Base-by-base conservation (phyloP, 352 stramenopile genomes). In the Pythium phragmitis region DNA sequence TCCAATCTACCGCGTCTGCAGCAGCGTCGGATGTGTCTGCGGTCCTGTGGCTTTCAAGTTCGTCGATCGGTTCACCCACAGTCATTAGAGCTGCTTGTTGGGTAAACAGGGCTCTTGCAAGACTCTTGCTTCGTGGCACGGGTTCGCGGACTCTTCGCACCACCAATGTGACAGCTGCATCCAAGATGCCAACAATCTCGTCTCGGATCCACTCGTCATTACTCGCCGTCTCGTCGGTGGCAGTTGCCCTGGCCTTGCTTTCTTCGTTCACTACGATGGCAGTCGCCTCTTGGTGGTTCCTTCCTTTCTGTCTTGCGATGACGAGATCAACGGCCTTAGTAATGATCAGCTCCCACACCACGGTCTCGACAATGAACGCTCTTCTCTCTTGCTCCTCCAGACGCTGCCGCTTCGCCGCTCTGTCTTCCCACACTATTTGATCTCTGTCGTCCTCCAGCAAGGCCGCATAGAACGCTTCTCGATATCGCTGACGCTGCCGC, bases 391-490 rank as follows among this genome's bases (percentile, higher is more conserved):
- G 28, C n/a, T 59, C 59, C 30, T 39, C 7, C 13, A 26, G 1
- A 17, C 49, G 48, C 1, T 28, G 37, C 5, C 16, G 16, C 4
- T 26, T 30, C 3, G 19, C 33, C 3, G 26, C 52, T 5, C 13
- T 21, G 9, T 68, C 62, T 36, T 68, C 62, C 23, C 12, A 21
- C 5, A 6, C 16, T 54, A 68, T 68, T 4, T 28, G 30, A 6
- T 36, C 12, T 23, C 48, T 39, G 6, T 69, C 63, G 2, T 60
- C 26, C 7, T 69, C 63, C 13, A 60, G 14, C 34, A 64, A 14
- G 17, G 48, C 41, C 17, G 55, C 50, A 19, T 65, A 70, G 19
- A 65, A 65, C 17, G 57, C 47, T 12, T 17, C 8, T 11, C 55
- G 56, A 14, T 57, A 49, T n/a, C 50, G 28, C 11, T 37, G 4